Conservation (phyloP, 1,139 yeast genomes). For the Yamadazyma blattariae region DNA sequence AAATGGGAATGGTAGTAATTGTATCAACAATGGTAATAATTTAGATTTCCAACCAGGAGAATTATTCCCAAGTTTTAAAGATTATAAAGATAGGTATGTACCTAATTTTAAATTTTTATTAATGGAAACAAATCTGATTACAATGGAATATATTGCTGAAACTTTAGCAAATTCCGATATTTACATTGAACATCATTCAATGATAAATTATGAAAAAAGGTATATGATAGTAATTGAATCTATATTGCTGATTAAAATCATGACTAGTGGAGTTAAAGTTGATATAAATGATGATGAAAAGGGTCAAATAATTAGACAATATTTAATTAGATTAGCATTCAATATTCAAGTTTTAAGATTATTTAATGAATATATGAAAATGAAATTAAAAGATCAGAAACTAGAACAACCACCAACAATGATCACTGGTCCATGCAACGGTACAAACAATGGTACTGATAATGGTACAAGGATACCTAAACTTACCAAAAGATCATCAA, state of each 20-base stretch:
- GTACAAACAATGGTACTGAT: no score
- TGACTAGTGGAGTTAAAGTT: conserved; percentile 11
- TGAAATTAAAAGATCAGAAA: no score
- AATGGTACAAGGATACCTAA: no score
- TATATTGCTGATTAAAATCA: conserved; percentile 19
- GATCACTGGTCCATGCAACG: no score
- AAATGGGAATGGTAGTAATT: conserved; percentile 17
- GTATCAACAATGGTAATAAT: no score
- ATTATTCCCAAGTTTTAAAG: conserved; percentile 24
- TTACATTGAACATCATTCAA: conserved; percentile 47
- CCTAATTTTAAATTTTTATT: conserved; percentile 39
- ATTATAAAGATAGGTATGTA: conserved; percentile 23
- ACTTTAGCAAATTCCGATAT: conserved; percentile 32
- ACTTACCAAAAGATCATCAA: conserved; percentile 1
- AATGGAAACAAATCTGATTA: conserved; percentile 36
- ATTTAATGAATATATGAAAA: conserved; percentile 31
- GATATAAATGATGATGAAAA: conserved; percentile 34
- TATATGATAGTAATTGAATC: conserved; percentile 20
- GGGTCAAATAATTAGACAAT: conserved; percentile 42
- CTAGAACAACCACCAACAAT: no score
- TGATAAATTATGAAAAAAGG: conserved; percentile 13
- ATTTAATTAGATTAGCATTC: conserved; percentile 50
- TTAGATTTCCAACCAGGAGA: conserved; percentile 8
- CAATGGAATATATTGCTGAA: conserved; percentile 39
- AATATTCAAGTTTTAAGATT: conserved; percentile 64